Base-by-base conservation (phyloP, 257 asterid species). In the Solanum virginianum region DNA sequence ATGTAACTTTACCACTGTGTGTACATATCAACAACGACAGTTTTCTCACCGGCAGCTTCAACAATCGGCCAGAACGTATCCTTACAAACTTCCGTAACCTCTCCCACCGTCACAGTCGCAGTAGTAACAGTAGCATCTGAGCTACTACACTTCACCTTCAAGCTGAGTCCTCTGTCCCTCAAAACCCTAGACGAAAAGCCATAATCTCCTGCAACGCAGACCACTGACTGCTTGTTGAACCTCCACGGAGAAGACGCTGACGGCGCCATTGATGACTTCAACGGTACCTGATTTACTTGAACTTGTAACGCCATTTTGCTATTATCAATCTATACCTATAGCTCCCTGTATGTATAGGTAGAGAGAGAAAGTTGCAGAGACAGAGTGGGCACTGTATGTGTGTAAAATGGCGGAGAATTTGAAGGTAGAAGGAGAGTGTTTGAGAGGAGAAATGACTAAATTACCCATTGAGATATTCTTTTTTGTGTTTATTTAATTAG, bases 21-120 rank as follows among this genome's bases (percentile, higher is more conserved):
- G 89, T 90, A 95, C 97, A 95, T 95, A 80, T 95, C 98, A 80
- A 95, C 81, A 39, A 95, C 97, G 14, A 95, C 97, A 49, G 91
- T 60, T 91, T 93, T 95, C 36, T 91, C 93, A 0, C 94, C 95
- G 12, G 97, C 97, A 43, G 97, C 95, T 53, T 92, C 83, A 20
- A 95, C 95, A 49, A 93, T 93, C 29, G 97, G 95, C 98, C 98
- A 95, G 62, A 95, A 93, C 1, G 97, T 93, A 81, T 92, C 94
- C 79, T 89, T 86, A 29, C 85, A 84, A 18, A 95, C 98, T 85
- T 92, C 98, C 29, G 91, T 88, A 59, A 91, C 99, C 84, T 86
- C 86, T 8, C 99, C 98, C 60, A 91, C 92, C 83, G 84, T 88
- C 83, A 89, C 90, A 11, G 86, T 45, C 43, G 86, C 83, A 80